Evolutionary conservation across 23 red algal species (phyloP).

Genomic region (Chondrus crispus): DNA sequence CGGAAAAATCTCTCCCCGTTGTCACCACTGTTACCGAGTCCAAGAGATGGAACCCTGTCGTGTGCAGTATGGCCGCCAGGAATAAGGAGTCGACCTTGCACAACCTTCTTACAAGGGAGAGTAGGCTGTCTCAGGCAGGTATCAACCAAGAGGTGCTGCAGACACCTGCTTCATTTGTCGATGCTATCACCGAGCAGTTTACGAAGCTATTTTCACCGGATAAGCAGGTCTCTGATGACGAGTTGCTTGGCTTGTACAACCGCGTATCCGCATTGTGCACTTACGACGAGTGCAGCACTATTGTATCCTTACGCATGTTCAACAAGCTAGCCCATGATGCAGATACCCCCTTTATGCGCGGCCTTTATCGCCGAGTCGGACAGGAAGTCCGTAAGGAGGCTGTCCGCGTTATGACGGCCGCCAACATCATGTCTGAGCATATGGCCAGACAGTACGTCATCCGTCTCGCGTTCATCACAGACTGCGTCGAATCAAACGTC

Average conservation of each 20-base stretch:
- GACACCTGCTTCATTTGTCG: not conserved
- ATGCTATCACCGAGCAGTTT: constrained; percentile 2
- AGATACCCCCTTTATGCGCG: not conserved
- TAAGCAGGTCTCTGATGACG: not conserved
- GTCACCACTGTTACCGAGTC: not conserved
- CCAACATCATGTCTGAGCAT: not conserved
- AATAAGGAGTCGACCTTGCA: constrained; percentile 22
- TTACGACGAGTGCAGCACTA: constrained; percentile 29
- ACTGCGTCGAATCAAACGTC: not conserved
- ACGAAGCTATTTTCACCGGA: not conserved
- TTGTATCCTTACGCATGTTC: not conserved
- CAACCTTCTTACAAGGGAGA: constrained; percentile 31
- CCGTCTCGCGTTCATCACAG: not conserved
- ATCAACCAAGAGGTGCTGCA: not conserved
- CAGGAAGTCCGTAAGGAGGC: constrained; percentile 28
- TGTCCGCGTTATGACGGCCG: not conserved
- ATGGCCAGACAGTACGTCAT: not conserved
- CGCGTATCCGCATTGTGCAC: not conserved
- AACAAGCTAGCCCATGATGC: not conserved
- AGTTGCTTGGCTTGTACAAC: not conserved
- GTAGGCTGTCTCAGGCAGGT: constrained; percentile 13
- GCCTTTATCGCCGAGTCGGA: not conserved
- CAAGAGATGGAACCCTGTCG: constrained; percentile 14
- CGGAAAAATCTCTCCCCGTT: not conserved
- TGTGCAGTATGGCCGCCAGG: not conserved